Evolutionary conservation across 768 basidiomycete species (phyloP), one percentile per base, ranked within the genome.

Genomic region (Dentipellis fragilis): DNA sequence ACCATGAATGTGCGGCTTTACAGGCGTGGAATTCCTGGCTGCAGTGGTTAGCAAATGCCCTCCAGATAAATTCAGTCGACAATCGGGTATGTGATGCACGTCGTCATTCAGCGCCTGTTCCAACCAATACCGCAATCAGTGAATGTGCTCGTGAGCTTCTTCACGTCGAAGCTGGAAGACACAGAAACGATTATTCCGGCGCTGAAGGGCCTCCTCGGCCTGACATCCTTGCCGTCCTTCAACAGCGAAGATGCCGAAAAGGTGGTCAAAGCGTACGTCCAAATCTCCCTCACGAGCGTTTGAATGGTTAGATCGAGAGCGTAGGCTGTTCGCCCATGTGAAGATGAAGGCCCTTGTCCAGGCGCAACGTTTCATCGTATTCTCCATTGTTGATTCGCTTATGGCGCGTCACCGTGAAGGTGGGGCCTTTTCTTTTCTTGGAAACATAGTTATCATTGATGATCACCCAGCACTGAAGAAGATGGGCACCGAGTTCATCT

Each of bases 11-110:
- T n/a, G 1, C 9, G 40, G 2, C 29, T 23, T 5, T 16, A 23
- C 60, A 99, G 96, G 94, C 36, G 83, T 98, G 17, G 85, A 84
- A 47, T 76, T 98, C 56, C 76, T 99, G 29, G 84, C 93, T 0
- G 72, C 80, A 14, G 78, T 94, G 10, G 71, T 98, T 40, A 73
- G 69, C 19, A 72, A 73, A 52, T 83, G 80, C 59, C 83, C 88
- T 0, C 68, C 71, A 7, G 76, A 79, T 29, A 80, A 76, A 59
- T 71, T 95, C 52, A 93, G 87, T 65, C 76, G 81, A 22, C 90
- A 94, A 72, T 80, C 89, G 55, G 85, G 96, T 95, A 69, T 54
- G 82, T 21, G 9, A 21, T 47, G 42, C 29, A 17, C 52, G 8
- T 1, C 35, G 48, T 52, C 42, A 8, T 39, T 17, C 10, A 16